Percentiles rank a stretch among this genome's conserved stretches.
phyloP scores from a whole-genome alignment of 169 alveolate genomes.

The Plasmodium ovale region DNA sequence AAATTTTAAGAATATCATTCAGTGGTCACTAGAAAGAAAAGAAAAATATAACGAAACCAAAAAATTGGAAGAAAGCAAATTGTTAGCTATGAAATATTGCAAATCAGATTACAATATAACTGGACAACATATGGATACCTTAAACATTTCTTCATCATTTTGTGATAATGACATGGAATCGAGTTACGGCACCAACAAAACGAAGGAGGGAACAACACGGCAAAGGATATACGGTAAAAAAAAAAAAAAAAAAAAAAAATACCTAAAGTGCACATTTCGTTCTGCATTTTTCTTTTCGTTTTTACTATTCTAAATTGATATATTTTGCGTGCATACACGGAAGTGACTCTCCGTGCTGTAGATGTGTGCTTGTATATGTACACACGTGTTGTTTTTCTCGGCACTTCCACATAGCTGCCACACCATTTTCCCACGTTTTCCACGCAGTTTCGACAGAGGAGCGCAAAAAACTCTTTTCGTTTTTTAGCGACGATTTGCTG shows the following conservation, averaged over 20 bases:
- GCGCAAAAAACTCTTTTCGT: constrained; percentile 72
- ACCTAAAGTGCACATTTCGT: not conserved
- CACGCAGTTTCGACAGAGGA: constrained; percentile 72
- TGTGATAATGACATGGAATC: constrained; percentile 11
- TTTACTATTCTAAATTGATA: not conserved
- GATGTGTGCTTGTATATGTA: too few relatives aligned
- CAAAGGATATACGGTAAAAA: not conserved
- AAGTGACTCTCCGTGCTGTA: too few relatives aligned
- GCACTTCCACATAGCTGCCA: not conserved
- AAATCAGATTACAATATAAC: constrained; percentile 5
- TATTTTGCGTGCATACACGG: too few relatives aligned
- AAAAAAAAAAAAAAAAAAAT: not conserved
- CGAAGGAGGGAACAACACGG: constrained; percentile 4
- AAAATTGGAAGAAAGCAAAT: constrained; percentile 21
- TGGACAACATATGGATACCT: not conserved
- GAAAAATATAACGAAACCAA: constrained; percentile 52
- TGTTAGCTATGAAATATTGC: constrained; percentile 7
- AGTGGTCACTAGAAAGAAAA: constrained; percentile 63
- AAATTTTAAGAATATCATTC: constrained; percentile 46
- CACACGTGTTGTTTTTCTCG: not conserved
- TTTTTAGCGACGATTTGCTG: constrained; percentile 79
- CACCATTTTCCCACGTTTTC: constrained; percentile 1
- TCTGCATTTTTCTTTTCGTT: not conserved
- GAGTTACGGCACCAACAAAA: not conserved
- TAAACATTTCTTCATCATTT: not conserved